Conservation (phyloP, 2,329 filamentous ascomycete genomes). For the Verticillium isaacii region DNA sequence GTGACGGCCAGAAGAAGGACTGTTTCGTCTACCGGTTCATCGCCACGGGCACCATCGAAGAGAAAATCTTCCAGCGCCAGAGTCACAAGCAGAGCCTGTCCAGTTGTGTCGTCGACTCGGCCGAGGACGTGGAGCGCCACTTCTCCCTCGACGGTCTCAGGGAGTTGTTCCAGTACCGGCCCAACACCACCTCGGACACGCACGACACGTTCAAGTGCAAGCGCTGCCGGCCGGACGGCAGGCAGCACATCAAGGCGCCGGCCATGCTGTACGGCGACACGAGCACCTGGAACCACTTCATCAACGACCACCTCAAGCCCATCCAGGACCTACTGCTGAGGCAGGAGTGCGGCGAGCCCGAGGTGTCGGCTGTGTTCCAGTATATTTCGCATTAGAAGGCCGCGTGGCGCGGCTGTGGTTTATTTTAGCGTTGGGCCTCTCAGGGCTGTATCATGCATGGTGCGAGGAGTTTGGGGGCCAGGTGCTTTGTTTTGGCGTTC, state of each 20-base stretch:
- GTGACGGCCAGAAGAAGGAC: constrained; percentile 98
- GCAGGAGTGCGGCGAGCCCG: constrained; percentile 73
- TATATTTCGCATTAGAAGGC: constrained; percentile 77
- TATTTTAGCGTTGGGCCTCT: neutral
- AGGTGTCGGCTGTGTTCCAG: constrained; percentile 94
- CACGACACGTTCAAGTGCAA: constrained; percentile 99
- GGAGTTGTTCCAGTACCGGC: constrained; percentile 90
- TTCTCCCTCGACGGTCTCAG: constrained; percentile 88
- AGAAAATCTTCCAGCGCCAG: constrained; percentile 98
- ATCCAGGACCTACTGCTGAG: constrained; percentile 90
- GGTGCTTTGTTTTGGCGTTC: neutral
- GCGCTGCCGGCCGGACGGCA: constrained; percentile 82
- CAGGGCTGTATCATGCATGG: neutral
- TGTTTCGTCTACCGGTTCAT: constrained; percentile 99
- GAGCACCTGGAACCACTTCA: constrained; percentile 98
- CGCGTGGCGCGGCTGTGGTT: neutral
- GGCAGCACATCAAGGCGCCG: constrained; percentile 81
- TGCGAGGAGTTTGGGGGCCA: neutral
- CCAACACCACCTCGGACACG: constrained; percentile 82
- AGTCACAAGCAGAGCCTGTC: constrained; percentile 97
- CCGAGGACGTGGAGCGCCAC: constrained; percentile 94
- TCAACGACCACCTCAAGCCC: constrained; percentile 69
- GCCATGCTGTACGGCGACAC: constrained; percentile 98
- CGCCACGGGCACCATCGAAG: constrained; percentile 93
- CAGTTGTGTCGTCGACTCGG: constrained; percentile 92